A percentile compares a stretch with the other conserved stretches of the same genome.
Evolutionary conservation across 805 yeast species (phyloP).

Genomic region (Priceomyces haplophilus): DNA sequence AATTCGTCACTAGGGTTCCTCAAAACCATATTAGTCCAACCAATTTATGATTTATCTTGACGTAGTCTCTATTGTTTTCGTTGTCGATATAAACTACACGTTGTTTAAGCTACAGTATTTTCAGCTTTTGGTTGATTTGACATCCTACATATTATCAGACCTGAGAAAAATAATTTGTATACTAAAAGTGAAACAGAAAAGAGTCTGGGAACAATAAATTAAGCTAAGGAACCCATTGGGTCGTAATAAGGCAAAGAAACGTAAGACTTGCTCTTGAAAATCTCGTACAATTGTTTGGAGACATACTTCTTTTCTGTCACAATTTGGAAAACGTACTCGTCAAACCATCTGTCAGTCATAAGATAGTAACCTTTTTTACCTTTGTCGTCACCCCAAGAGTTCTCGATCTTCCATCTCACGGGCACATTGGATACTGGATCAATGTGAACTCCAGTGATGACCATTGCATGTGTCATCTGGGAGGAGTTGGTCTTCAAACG

Average conservation of each 20-base stretch:
- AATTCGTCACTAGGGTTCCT: conserved; percentile 3
- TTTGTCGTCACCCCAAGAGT: conserved; percentile 41
- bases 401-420: conserved; percentile 43
- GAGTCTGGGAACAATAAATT: not conserved
- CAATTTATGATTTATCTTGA: not conserved
- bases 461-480: conserved; percentile 89
- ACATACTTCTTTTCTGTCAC: conserved; percentile 39
- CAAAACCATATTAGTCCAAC: conserved; percentile 2
- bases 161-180: not conserved
- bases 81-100: not conserved
- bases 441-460: conserved; percentile 75
- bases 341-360: conserved; percentile 45
- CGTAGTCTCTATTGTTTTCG: not conserved
- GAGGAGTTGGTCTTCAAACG: conserved; percentile 69
- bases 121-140: not conserved
- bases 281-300: conserved; percentile 30
- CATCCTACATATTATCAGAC: not conserved
- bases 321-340: conserved; percentile 41
- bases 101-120: not conserved
- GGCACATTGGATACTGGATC: conserved; percentile 45
- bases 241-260: conserved; percentile 37
- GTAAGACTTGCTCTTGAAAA: conserved; percentile 33
- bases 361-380: conserved; percentile 42
- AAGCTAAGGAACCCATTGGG: conserved; percentile 45
- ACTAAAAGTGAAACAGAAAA: too few relatives aligned